Evolutionary conservation across 1,284 basidiomycete genomes (phyloP), one percentile per base, ranked within the genome.

Genomic region (Ganoderma multipileum): DNA sequence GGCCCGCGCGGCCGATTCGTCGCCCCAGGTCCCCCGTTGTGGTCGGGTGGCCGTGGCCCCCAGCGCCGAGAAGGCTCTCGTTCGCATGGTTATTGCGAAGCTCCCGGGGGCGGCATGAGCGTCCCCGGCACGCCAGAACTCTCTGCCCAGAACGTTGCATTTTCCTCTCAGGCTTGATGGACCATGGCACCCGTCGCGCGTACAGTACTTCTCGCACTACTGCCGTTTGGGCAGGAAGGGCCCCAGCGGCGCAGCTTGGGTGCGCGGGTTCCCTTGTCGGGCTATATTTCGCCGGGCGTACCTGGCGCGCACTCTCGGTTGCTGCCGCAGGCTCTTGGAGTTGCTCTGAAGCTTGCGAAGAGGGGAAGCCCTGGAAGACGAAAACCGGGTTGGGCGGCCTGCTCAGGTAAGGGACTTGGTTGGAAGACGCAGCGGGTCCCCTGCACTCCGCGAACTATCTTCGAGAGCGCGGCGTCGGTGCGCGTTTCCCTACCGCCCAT

Each of bases 271-370:
- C 23, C 58, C 58, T 23, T 41, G n/a, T 39, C n/a, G 36, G 69
- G 70, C 44, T 62, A 72, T 69, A 72, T 72, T 72, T 66, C 65
- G 41, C 66, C 64, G 65, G 65, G 67, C 47, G 71, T 72, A 52
- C 71, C 71, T 72, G 69, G 55, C 64, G 33, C n/a, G 39, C 54
- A 23, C 28, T 33, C 33, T 65, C 70, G 63, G 68, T 44, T 39
- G 41, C 54, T 67, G 39, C 65, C 65, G 65, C 47, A n/a, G 4
- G n/a, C 38, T 39, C 38, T 8, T 44, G 36, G 23, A 38, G 57
- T 23, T 47, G 57, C 38, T 47, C n/a, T 50, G 9, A 26, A 60
- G 28, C 30, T 33, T 33, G 54, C 4, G 33, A 5, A 33, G 33
- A 33, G 20, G 52, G 28, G 52, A 33, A 33, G 52, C 14, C 30